Base-by-base conservation (phyloP, 2,329 filamentous ascomycete species). In the Verticillium alfalfae region DNA sequence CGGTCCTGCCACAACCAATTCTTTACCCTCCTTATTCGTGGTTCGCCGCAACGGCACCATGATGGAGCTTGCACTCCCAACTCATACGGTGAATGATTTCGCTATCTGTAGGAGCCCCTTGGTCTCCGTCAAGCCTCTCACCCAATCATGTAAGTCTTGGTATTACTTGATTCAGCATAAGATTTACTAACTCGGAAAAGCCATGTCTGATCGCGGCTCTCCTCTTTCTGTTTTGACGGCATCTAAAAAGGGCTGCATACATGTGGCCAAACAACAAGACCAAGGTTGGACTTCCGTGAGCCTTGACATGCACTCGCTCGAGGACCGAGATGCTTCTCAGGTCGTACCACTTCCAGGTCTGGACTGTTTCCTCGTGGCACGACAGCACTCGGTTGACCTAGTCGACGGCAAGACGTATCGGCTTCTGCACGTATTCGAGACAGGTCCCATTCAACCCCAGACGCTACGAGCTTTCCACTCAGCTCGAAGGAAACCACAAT, bases 1-100 rank as follows among this genome's bases (percentile, higher is more conserved):
- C 66, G 79, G 79, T 0, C 74, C 78, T 6, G 72, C 73, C 34
- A 72, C 73, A 31, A 68, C 68, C 26, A 68, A 70, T 16, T 62
- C 70, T 1, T 70, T 77, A 1, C 79, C 81, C 1, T 77, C 79
- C 12, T 72, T 92, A 1, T 70, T 91, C 9, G 70, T 92, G 8
- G 80, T 92, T 6, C 85, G 84, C 39, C 81, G 84, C 16, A 87
- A 89, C 60, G 90, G 90, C 0, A 78, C 80, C 3, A 76, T 92
- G 69, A 81, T 80, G 0, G 86, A 90, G 67, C 72, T 89, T 12
- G 78, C 79, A 57, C 73, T 83, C 16, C 80, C 79, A 16, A 75
- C 72, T 34, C 77, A 75, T 26, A 72, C 77, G 55, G 70, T 74
- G 4, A 73, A 69, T 31, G 79, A 81, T 34, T 78, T 81, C 61